Evolutionary conservation across 1,284 basidiomycete species (phyloP), one percentile per base, ranked within the genome.

Genomic region (Apiotrichum sp.): DNA sequence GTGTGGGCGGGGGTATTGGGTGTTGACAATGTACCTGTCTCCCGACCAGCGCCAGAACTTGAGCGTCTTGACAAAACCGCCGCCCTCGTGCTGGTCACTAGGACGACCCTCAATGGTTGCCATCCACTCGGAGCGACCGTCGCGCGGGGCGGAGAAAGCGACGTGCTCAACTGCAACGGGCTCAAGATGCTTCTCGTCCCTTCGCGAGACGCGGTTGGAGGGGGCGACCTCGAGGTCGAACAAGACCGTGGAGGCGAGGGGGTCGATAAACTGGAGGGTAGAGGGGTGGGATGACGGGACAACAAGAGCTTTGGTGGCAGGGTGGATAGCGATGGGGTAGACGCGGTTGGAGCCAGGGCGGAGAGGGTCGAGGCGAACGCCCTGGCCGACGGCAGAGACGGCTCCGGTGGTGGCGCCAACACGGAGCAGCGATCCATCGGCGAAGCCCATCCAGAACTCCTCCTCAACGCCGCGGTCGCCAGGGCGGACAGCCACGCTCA

Each of bases 231-330:
- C 93, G 32, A 98, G 80, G 75, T 99, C 95, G 49, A 86, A 86
- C 1, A 91, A 68, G 3, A 93, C 81, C 50, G 82, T 81, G 35
- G 87, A 87, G 7, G 84, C 81, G 11, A 81, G 76, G 0, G 87
- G 86, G 36, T 91, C 87, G 77, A 90, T 93, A 43, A 90, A 86
- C 77, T 98, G 96, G 44, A 99, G 78, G 11, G 91, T 91, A 5
- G 93, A 95, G 0, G 93, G 88, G 70, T 98, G 93, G 0, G 93
- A 95, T 0, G 95, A 92, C 0, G 91, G 88, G 13, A 98, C 81
- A 56, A 97, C 83, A 53, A 96, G 76, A 1, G 87, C 84, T n/a
- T 84, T 83, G 7, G 88, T 84, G 9, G 78, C 75, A 4, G 80
- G 75, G 69, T 95, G 89, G 49, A 88, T 78, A 6, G 87, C 85